A percentile compares a stretch with the other conserved stretches of the same genome.
Evolutionary conservation across 768 basidiomycete species (phyloP).

Genomic region (Boletus insuetus): DNA sequence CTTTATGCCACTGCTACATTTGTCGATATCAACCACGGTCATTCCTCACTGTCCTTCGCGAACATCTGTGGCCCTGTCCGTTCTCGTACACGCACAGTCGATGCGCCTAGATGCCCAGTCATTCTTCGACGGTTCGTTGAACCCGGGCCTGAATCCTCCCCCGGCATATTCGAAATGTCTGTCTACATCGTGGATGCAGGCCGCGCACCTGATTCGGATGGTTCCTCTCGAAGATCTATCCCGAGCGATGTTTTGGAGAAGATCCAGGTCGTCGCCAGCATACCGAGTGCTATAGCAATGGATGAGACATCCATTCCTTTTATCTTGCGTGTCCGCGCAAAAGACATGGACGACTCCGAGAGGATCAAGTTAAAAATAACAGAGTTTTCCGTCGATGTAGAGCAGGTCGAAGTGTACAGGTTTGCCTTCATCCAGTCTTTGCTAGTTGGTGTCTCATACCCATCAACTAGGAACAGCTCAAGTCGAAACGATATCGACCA

Average conservation of each 20-base stretch:
- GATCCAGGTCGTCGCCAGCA: constrained; percentile 61
- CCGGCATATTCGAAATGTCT: constrained; percentile 30
- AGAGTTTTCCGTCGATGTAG: constrained; percentile 53
- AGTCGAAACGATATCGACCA: constrained; percentile 40
- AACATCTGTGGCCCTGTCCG: constrained; percentile 57
- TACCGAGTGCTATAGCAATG: constrained; percentile 54
- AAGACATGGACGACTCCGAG: constrained; percentile 45
- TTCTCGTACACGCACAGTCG: constrained; percentile 39
- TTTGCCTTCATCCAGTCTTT: constrained; percentile 31
- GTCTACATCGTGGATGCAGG: constrained; percentile 46
- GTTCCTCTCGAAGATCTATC: constrained; percentile 32
- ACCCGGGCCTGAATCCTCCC: constrained; percentile 35
- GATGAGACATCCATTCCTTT: constrained; percentile 51
- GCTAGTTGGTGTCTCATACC: constrained; percentile 7
- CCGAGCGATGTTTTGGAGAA: constrained; percentile 55
- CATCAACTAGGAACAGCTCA: constrained; percentile 38
- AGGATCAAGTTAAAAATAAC: constrained; percentile 56
- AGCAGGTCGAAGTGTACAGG: constrained; percentile 69
- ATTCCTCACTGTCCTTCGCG: constrained; percentile 45
- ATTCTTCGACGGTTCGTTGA: constrained; percentile 52
- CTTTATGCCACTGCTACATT: constrained; percentile 68
- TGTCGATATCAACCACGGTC: constrained; percentile 42
- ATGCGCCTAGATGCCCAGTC: constrained; percentile 43
- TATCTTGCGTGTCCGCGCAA: constrained; percentile 57
- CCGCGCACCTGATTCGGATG: constrained; percentile 15